phyloP scores from a whole-genome alignment of 2,329 filamentous ascomycete genomes.

The Fusarium scirpi region DNA sequence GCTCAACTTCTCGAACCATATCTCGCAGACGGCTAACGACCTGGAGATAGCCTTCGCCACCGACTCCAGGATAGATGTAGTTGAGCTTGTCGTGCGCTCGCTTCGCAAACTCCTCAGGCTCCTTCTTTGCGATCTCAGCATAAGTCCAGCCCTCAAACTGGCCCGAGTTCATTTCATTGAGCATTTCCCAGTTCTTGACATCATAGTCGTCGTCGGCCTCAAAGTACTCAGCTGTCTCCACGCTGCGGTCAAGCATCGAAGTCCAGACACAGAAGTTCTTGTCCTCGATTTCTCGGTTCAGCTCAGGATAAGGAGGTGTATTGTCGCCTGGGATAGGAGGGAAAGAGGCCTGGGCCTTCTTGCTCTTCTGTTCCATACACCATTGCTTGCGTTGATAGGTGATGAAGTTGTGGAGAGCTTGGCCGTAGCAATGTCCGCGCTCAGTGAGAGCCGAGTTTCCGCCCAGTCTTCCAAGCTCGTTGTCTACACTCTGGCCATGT shows the following conservation, averaged over 20 bases:
- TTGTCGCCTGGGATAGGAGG: slow-evolving; percentile 92
- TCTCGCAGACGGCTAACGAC: slow-evolving; percentile 95
- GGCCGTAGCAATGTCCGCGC: slow-evolving; percentile 82
- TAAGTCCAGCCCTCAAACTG: slow-evolving; percentile 96
- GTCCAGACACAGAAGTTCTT: slow-evolving; percentile 99
- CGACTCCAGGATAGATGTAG: slow-evolving; percentile 96
- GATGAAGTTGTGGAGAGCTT: slow-evolving; percentile 85
- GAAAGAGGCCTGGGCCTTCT: slow-evolving; percentile 80
- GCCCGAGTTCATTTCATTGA: slow-evolving; percentile 95
- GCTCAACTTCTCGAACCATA: slow-evolving; percentile 96
- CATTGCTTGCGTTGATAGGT: slow-evolving; percentile 83
- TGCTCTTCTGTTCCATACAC: slow-evolving; percentile 84
- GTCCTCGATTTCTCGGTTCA: slow-evolving; percentile 74
- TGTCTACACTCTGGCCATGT: slow-evolving; percentile 92
- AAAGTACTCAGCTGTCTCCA: slow-evolving; percentile 90
- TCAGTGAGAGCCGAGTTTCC: slow-evolving; percentile 88
- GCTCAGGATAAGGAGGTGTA: slow-evolving; percentile 94
- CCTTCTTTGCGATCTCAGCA: slow-evolving; percentile 83
- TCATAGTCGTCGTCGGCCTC: slow-evolving; percentile 93
- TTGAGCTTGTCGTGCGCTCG: slow-evolving; percentile 89
- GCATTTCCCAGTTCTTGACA: slow-evolving; percentile 96
- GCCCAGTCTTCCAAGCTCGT: slow-evolving; percentile 87
- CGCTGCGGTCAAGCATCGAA: slow-evolving; percentile 91
- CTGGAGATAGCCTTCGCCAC: slow-evolving; percentile 95
- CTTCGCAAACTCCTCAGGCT: slow-evolving; percentile 83